Evolutionary conservation across 2,329 filamentous ascomycete species (phyloP).

Genomic region (Colletotrichum lini): DNA sequence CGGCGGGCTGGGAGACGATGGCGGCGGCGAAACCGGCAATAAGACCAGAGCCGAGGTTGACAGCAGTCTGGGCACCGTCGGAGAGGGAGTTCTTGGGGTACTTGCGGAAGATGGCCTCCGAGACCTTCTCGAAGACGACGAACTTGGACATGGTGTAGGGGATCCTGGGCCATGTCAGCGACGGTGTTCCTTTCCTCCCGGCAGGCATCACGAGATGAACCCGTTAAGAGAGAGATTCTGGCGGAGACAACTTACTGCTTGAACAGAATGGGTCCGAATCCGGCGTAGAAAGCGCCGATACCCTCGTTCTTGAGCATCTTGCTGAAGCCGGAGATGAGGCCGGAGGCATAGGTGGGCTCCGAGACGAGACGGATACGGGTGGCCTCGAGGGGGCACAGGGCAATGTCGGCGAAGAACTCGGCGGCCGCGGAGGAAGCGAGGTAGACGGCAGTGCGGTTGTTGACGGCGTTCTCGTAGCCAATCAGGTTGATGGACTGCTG

Average conservation of each 20-base stretch:
- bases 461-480: conserved; percentile 81
- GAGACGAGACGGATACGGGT: conserved; percentile 95
- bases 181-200: neutral
- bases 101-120: conserved; percentile 77
- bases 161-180: conserved; percentile 67
- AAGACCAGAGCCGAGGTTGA: conserved; percentile 78
- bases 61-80: conserved; percentile 78
- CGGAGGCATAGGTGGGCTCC: conserved; percentile 86
- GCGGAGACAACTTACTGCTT: conserved; percentile 74
- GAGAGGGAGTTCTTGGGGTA: conserved; percentile 81
- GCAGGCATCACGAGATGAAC: no score
- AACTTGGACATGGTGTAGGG: conserved; percentile 97
- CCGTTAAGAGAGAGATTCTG: neutral
- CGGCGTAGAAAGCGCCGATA: conserved; percentile 89
- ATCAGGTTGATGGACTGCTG: conserved; percentile 86
- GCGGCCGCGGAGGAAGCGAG: conserved; percentile 77
- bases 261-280: conserved; percentile 90
- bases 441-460: conserved; percentile 88
- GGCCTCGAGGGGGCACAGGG: conserved; percentile 92
- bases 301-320: conserved; percentile 90
- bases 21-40: conserved; percentile 84
- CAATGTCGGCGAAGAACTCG: conserved; percentile 82
- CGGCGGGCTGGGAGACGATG: conserved; percentile 88
- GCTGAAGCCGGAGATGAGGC: conserved; percentile 82
- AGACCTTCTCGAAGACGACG: conserved; percentile 92